Conservation (phyloP, 108 stramenopile genomes). For the Cylindrotheca fusiformis region DNA sequence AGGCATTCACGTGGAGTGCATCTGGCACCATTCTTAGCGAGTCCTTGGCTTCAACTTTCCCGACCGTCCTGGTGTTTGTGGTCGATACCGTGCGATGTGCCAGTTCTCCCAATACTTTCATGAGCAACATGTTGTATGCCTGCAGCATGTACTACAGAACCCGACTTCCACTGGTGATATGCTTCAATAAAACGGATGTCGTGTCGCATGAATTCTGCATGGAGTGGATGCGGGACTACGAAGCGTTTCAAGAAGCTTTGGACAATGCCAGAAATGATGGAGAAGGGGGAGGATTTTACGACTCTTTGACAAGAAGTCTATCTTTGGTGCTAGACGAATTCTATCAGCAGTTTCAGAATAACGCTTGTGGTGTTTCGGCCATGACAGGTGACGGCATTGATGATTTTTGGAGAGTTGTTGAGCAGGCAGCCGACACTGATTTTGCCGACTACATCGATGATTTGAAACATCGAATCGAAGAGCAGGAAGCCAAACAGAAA, state of each 20-base stretch:
- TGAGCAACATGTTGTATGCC: slow-evolving; percentile 99
- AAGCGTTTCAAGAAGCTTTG: slow-evolving; percentile 93
- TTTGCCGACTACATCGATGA: slow-evolving; percentile 91
- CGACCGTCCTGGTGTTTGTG: slow-evolving; percentile 94
- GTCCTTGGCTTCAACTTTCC: slow-evolving; percentile 90
- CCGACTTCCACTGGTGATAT: slow-evolving; percentile 91
- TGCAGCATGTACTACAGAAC: slow-evolving; percentile 96
- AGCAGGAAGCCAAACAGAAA: slow-evolving; percentile 66
- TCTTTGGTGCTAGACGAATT: slow-evolving; percentile 97
- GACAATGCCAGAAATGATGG: slow-evolving; percentile 54
- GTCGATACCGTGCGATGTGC: slow-evolving; percentile 96
- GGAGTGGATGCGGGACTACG: slow-evolving; percentile 99
- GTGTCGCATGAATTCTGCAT: slow-evolving; percentile 78
- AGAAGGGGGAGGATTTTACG: slow-evolving; percentile 80
- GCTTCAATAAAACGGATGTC: slow-evolving; percentile 95
- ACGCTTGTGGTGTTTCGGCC: slow-evolving; percentile 87
- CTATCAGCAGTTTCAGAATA: slow-evolving; percentile 76
- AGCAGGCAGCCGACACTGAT: slow-evolving; percentile 73
- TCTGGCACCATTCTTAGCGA: slow-evolving; percentile 95
- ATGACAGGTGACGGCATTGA: slow-evolving; percentile 93
- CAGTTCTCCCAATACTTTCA: slow-evolving; percentile 94
- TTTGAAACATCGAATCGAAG: slow-evolving; percentile 77
- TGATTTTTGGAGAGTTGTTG: slow-evolving; percentile 83
- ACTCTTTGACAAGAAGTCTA: slow-evolving; percentile 88
- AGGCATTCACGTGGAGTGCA: slow-evolving; percentile 99